These are phyloP conservation scores for Bacidia rubella DNA, from an alignment of 495 filamentous ascomycete species.

Conservation along the genomic window DNA sequence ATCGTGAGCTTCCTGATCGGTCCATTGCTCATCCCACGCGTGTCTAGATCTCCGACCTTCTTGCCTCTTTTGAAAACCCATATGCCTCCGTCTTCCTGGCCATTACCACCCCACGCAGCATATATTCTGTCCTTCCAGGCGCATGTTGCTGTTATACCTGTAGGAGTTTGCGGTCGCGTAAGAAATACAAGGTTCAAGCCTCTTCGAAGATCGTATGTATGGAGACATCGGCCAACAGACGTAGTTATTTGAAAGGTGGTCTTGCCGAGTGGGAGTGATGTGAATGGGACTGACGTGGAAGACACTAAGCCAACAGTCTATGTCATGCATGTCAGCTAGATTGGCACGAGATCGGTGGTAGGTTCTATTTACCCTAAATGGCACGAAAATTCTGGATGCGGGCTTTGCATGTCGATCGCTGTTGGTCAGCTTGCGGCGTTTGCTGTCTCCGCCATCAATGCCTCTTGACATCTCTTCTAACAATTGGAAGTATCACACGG, in stretches of 20 bases:
- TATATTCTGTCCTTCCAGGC: constrained; percentile 82
- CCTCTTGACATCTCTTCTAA: constrained; percentile 4
- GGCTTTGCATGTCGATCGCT: constrained; percentile 16
- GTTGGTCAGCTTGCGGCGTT: constrained; percentile 49
- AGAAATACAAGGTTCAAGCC: constrained; percentile 87
- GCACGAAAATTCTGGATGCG: constrained; percentile 73
- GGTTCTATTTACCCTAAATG: constrained; percentile 64
- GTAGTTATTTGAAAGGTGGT: constrained; percentile 96
- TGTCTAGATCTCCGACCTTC: constrained; percentile 58
- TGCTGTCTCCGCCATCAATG: constrained; percentile 39
- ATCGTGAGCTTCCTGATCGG: constrained; percentile 65
- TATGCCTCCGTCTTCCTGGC: constrained; percentile 45
- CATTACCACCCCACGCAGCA: constrained; percentile 64
- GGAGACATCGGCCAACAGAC: constrained; percentile 73
- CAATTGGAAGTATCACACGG: too few species aligned
- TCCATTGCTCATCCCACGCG: constrained; percentile 44
- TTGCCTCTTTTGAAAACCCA: constrained; percentile 95
- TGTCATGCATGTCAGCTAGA: constrained; percentile 7
- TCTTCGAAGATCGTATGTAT: constrained; percentile 84
- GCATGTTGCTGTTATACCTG: constrained; percentile 67
- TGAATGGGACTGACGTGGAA: constrained; percentile 77
- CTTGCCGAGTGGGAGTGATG: constrained; percentile 75
- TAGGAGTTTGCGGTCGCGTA: constrained; percentile 76
- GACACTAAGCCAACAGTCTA: constrained; percentile 90
- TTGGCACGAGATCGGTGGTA: background rate